These are phyloP conservation scores for Syzygium malaccense DNA, from an alignment of 441 rosid genomes.

Conservation along the genomic window DNA sequence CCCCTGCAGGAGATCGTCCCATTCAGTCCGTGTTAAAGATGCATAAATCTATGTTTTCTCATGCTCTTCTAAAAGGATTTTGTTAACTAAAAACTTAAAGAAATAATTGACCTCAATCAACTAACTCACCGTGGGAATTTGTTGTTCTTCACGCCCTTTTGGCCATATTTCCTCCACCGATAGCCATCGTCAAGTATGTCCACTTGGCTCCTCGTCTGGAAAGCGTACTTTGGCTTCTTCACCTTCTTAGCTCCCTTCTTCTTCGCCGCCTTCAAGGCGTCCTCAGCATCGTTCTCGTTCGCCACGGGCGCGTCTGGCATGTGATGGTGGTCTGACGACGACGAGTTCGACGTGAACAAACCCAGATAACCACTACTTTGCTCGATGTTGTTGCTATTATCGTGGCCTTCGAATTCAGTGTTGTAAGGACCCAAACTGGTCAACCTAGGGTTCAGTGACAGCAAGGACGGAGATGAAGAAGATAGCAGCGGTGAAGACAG, in stretches of 20 bases:
- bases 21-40: background rate
- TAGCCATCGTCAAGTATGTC: slow-evolving; percentile 66
- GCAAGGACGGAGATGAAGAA: slow-evolving; percentile 1
- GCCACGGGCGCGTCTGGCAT: background rate
- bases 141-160: slow-evolving; percentile 58
- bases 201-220: slow-evolving; percentile 57
- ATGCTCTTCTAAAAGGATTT: background rate
- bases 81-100: background rate
- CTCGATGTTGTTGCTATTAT: background rate
- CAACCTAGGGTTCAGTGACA: slow-evolving; percentile 3
- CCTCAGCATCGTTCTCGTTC: background rate
- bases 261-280: slow-evolving; percentile 7
- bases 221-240: slow-evolving; percentile 40
- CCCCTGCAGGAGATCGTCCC: background rate
- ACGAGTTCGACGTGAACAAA: slow-evolving; percentile 7
- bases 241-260: slow-evolving; percentile 25
- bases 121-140: slow-evolving; percentile 42
- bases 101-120: background rate
- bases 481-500: slow-evolving; percentile 9
- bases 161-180: slow-evolving; percentile 58
- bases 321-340: background rate
- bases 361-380: slow-evolving; percentile 16
- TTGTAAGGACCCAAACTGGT: background rate
- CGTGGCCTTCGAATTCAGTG: slow-evolving; percentile 9
- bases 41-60: background rate